Base-by-base conservation (phyloP, 352 stramenopile species). In the Phytophthora capsici region DNA sequence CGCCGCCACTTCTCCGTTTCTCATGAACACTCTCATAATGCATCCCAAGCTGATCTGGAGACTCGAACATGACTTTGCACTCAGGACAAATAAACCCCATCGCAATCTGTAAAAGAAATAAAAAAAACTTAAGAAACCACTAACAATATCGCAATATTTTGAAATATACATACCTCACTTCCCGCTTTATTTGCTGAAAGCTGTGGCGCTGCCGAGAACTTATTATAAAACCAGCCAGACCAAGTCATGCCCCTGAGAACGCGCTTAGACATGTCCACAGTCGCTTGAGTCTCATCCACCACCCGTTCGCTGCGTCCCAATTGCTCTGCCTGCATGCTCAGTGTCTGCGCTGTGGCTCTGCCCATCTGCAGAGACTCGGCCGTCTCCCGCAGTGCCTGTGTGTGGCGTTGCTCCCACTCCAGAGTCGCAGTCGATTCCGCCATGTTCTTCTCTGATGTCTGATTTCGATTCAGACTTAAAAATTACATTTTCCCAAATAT, bases 81-180 rank as follows among this genome's bases (percentile, higher is more conserved):
- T 94, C 86, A 3, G 86, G 86, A 50, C 86, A 94, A 45, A 94
- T 94, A 57, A 94, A 94, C 0, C 86, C 86, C 84, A 94, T 93
- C 0, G 75, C 69, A 58, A 94, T 91, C 84, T 94, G 41, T 38
- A 45, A 16, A 58, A 28, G 17, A 55, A 49, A 12, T 34, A 38
- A 36, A 23, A 46, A 52, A 49, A 34, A 53, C 13, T 7, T n/a
- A 23, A 32, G 20, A 48, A 30, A 28, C 9, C 14, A 5, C 4
- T 16, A 48, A 47, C 41, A 4, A 19, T 20, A 20, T 26, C 40
- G 4, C 6, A 28, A 41, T 40, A 6, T 32, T 20, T 50, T 43
- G n/a, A 52, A 14, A n/a, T 19, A 30, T 48, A 20, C 17, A 36
- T 45, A 77, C 63, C 54, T 73, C 55, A 0, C 10, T 12, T 20